Conservation (phyloP, 169 alveolate species). For the Perkinsus olseni region DNA sequence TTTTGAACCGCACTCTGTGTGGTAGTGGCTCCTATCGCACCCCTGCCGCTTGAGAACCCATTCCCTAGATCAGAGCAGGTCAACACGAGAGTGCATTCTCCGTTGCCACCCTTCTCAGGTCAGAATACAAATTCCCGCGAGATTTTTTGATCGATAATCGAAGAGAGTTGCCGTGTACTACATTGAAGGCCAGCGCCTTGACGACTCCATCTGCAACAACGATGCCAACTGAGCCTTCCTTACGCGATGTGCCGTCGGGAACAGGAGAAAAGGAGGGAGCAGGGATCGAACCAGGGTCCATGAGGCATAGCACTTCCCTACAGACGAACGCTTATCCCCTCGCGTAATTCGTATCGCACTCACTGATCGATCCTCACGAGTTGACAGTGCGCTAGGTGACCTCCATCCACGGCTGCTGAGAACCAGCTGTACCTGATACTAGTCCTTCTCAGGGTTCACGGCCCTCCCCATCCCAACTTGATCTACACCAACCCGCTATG, state of each 20-base stretch:
- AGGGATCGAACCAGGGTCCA: not conserved
- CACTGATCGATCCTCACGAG: not conserved
- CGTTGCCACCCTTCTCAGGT: too few relatives aligned
- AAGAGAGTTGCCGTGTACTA: not conserved
- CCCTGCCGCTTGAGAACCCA: too few relatives aligned
- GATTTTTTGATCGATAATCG: too few relatives aligned
- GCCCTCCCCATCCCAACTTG: too few relatives aligned
- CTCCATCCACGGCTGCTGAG: not conserved
- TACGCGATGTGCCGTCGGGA: too few relatives aligned
- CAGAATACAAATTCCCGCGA: too few relatives aligned
- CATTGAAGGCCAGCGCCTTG: not conserved
- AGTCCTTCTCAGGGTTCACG: not conserved
- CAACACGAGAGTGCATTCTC: too few relatives aligned
- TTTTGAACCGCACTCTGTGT: too few relatives aligned
- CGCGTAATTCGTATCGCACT: not conserved
- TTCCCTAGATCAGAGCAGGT: too few relatives aligned
- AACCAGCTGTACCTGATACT: not conserved
- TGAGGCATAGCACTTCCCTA: not conserved
- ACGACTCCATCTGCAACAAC: not conserved
- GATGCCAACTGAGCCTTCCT: not conserved
- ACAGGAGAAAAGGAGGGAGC: not conserved
- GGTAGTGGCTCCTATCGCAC: too few relatives aligned
- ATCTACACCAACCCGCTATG: too few relatives aligned
- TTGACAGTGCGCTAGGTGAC: not conserved
- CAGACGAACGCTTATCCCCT: not conserved